Base-by-base conservation (phyloP, 2,329 filamentous ascomycete genomes). In the Dactylellina parvicollis region DNA sequence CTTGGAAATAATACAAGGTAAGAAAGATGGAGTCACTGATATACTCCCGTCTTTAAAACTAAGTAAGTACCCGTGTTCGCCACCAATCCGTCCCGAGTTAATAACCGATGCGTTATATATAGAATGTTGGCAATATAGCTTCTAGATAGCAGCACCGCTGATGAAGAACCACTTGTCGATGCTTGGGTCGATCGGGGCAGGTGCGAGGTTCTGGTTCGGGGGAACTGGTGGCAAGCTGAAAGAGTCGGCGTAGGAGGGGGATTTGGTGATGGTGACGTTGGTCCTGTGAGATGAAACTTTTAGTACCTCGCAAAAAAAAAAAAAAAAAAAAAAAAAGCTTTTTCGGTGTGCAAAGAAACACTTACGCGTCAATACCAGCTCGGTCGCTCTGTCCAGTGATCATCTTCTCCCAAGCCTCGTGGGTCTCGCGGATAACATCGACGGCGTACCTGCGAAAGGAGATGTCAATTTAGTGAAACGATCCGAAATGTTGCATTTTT, bases 121-220 rank as follows among this genome's bases (percentile, higher is more conserved):
- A 16, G 12, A n/a, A 4, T 20, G 2, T 36, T 14, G 26, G 34
- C 32, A 26, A 7, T 52, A 20, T 4, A 28, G 22, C n/a, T 36
- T 26, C 32, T 91, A 94, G 79, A 90, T 86, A 79, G 92, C 92
- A 81, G 95, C 95, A 83, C 95, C 95, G 82, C 92, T 96, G 84
- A 99, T 99, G 89, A 98, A 99, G 90, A 99, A 99, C 95, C 95
- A 99, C 89, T 99, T 99, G 88, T 99, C 95, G 81, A 98, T 96
- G 83, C 90, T 96, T 81, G 88, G 87, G 81, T 99, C 95, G 79
- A 99, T 96, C 80, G 94, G 93, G 77, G 90, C 94, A 74, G 95
- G 88, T 64, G 87, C 82, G 70, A 96, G 85, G 80, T 96, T 89
- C 87, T 97, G 87, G 83, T 91, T 85, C 76, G 86, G 80, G 74